Conservation (phyloP, 345 rosid species). For the Raphanus raphanistrum region DNA sequence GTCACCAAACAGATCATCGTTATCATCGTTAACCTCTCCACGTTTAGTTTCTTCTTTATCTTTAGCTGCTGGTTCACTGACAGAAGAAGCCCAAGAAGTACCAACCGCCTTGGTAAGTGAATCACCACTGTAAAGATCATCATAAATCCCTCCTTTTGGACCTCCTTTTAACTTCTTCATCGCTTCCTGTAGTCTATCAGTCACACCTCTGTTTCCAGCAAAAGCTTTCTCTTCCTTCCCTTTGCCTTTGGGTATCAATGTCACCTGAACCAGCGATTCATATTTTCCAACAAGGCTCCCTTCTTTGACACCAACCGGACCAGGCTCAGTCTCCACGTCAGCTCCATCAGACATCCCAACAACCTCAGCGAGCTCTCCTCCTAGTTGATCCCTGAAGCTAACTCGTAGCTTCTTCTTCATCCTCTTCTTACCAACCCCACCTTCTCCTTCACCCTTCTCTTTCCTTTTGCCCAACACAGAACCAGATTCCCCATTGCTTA, state of each 20-base stretch:
- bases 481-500: constrained; percentile 44
- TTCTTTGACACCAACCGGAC: constrained; percentile 82
- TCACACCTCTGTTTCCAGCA: constrained; percentile 50
- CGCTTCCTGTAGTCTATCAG: constrained; percentile 71
- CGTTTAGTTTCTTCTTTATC: constrained; percentile 37
- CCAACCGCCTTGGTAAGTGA: constrained; percentile 70
- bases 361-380: constrained; percentile 85
- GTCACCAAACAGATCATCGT: constrained; percentile 88
- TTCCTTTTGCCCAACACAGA: constrained; percentile 43
- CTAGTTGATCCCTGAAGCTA: constrained; percentile 77
- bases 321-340: constrained; percentile 95
- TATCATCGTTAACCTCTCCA: constrained; percentile 37
- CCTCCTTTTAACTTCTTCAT: constrained; percentile 60
- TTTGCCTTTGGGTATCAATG: constrained; percentile 73
- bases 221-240: constrained; percentile 51
- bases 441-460: constrained; percentile 62
- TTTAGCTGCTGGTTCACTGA: constrained; percentile 33
- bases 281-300: constrained; percentile 96
- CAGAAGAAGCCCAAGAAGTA: constrained; percentile 71
- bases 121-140: constrained; percentile 81
- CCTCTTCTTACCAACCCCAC: constrained; percentile 64
- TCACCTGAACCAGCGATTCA: constrained; percentile 73
- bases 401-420: constrained; percentile 63
- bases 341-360: constrained; percentile 95
- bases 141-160: constrained; percentile 63